Base-by-base conservation (phyloP, 371 early-diverging fungal species). In the Mortierella sp. region DNA sequence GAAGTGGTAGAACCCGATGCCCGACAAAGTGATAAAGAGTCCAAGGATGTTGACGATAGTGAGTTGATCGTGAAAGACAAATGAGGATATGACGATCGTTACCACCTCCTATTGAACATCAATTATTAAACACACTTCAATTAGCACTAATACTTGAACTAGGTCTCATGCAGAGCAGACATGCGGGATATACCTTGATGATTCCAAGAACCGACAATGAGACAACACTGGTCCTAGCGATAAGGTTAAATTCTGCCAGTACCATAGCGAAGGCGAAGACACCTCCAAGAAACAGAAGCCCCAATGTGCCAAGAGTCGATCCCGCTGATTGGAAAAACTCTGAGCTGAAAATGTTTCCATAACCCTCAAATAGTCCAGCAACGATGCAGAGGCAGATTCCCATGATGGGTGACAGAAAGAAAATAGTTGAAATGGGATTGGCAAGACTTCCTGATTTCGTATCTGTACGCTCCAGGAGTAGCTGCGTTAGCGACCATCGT, bases 391-490 rank as follows among this genome's bases (percentile, higher is more conserved):
- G 87, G 58, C 89, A 87, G 10, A 89, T 45, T 10, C 91, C 92
- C 83, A 95, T 92, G 53, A 94, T 86, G 19, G 96, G 96, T 0
- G 92, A 90, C 21, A 94, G 80, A 68, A 90, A 92, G 63, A 91
- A 89, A 63, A 94, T 94, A 62, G 93, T 91, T 41, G 92, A 92
- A 10, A 94, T 71, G 3, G 94, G 94, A 75, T 93, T 92, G 65
- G 87, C 86, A 81, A 91, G 88, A 57, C 73, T 72, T 43, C 91
- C 88, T 36, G 81, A 74, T 55, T 75, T 84, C 13, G 81, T 72
- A 28, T 75, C 73, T 0, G 76, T 57, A 8, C 65, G 63, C 40
- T 82, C 82, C 24, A 94, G 78, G 36, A 94, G 81, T 7, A 93
- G 69, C 72, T 94, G 94, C 9, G 92, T 94, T 68, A 93, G 80